Percentiles rank a stretch among this genome's conserved stretches.
Evolutionary conservation across 163 green algal species (phyloP).

Genomic region (Volvox carteri): DNA sequence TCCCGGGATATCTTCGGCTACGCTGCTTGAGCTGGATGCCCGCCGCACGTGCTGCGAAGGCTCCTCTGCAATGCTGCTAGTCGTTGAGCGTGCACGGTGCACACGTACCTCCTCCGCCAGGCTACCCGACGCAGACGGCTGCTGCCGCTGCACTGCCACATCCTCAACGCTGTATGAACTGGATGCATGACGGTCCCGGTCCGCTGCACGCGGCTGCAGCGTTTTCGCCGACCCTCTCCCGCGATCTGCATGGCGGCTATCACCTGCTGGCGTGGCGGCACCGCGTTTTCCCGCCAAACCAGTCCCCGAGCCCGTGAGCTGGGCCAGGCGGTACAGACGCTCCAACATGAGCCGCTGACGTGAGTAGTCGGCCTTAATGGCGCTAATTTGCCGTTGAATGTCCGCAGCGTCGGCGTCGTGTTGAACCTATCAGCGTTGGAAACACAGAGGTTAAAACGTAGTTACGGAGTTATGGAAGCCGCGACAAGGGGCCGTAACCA

Average conservation of each 20-base stretch:
- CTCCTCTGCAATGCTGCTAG: constrained; percentile 2
- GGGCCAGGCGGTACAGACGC: constrained; percentile 16
- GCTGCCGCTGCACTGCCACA: neutral
- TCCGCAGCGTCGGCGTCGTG: constrained; percentile 36
- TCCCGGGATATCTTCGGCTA: neutral
- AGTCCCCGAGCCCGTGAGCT: constrained; percentile 12
- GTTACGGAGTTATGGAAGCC: no score
- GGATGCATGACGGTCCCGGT: neutral
- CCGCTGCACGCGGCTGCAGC: neutral
- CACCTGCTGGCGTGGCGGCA: neutral
- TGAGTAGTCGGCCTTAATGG: constrained; percentile 37
- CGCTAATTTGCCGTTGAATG: constrained; percentile 22
- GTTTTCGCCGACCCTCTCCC: neutral
- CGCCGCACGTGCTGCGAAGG: neutral
- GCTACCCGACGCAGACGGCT: neutral
- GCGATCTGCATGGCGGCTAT: neutral
- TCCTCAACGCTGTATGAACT: constrained; percentile 24
- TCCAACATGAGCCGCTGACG: constrained; percentile 46
- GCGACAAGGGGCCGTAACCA: no score
- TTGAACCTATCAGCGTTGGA: constrained; percentile 44
- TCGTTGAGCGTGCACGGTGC: neutral
- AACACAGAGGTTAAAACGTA: no score
- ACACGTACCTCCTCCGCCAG: neutral
- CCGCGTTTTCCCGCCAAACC: neutral
- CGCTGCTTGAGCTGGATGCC: neutral